Percentiles rank a stretch among this genome's conserved stretches.
phyloP scores from a whole-genome alignment of 192 early-diverging fungal genomes.

The Glomus cerebriforme region DNA sequence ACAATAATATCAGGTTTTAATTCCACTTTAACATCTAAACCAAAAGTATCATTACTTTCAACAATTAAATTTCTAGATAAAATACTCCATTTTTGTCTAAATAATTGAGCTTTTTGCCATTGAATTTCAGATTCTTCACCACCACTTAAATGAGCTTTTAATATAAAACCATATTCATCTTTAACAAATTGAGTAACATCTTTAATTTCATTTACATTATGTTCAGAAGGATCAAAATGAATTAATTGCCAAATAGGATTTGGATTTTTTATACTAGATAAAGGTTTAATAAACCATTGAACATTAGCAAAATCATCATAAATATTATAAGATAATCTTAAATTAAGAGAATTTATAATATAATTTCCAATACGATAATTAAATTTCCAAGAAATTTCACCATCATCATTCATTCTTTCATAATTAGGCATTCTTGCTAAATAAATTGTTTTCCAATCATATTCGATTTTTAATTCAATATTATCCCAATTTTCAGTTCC shows the following conservation, averaged over 20 bases:
- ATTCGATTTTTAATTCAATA: neutral
- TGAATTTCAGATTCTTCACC: neutral
- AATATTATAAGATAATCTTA: neutral
- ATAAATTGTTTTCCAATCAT: neutral
- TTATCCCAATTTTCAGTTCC: neutral
- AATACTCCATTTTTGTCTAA: neutral
- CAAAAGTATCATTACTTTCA: neutral
- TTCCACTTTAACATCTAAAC: neutral
- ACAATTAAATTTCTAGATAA: neutral
- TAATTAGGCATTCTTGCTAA: neutral
- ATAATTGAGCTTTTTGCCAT: slow-evolving; percentile 5
- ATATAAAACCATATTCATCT: slow-evolving; percentile 7
- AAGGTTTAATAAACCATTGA: neutral
- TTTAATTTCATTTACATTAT: neutral
- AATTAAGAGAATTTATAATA: neutral
- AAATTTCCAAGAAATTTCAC: neutral
- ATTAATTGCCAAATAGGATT: no score
- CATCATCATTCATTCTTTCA: neutral
- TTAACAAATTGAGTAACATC: slow-evolving; percentile 2
- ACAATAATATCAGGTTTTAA: neutral
- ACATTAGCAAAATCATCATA: neutral
- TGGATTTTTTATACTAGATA: neutral
- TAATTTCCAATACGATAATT: neutral
- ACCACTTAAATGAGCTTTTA: neutral
- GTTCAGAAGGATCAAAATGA: neutral